Evolutionary conservation across 495 filamentous ascomycete genomes (phyloP).

Genomic region (Trichoderma parareesei): DNA sequence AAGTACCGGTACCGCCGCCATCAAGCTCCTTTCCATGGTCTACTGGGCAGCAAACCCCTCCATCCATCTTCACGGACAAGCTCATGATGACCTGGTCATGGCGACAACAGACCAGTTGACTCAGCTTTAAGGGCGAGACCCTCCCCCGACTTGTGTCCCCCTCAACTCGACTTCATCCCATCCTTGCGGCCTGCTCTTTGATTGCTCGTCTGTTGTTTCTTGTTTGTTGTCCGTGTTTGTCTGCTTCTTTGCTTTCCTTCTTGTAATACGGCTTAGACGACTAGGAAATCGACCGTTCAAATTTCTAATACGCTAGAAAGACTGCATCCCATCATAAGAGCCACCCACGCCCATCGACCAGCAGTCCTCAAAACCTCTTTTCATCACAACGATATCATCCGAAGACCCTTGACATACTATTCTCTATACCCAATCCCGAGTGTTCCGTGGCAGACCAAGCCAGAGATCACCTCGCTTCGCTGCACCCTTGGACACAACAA

Average conservation of each 20-base stretch:
- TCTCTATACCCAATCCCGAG: not conserved
- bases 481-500: not conserved
- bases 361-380: too few species aligned
- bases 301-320: not conserved
- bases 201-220: not conserved
- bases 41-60: not conserved
- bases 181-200: not conserved
- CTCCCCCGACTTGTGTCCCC: not conserved
- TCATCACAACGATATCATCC: too few species aligned
- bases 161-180: not conserved
- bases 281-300: not conserved
- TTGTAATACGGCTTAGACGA: not conserved
- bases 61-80: not conserved
- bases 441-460: not conserved
- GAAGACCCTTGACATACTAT: too few species aligned
- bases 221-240: not conserved
- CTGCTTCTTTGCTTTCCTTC: not conserved
- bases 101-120: not conserved
- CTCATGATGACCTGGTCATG: slow-evolving; percentile 1
- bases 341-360: not conserved
- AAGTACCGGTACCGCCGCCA: not conserved
- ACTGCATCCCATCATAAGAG: not conserved
- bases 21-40: not conserved
- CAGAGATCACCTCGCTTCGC: not conserved
- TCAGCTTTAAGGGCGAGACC: not conserved